These are phyloP conservation scores for Russula ochroleuca DNA, from an alignment of 768 basidiomycete genomes.

Conservation along the genomic window DNA sequence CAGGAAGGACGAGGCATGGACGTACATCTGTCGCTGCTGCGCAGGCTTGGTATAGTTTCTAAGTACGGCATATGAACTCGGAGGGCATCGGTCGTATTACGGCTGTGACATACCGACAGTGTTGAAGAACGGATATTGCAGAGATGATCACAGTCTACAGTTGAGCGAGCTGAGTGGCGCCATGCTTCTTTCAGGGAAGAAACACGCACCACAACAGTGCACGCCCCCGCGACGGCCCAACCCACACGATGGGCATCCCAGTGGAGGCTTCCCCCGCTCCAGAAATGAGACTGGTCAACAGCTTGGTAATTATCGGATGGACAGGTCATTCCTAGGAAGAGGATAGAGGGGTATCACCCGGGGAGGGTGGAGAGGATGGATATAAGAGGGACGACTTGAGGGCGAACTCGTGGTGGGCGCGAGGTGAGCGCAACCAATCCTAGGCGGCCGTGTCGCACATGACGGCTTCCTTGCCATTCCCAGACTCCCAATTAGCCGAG, in stretches of 20 bases:
- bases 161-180: too few relatives aligned
- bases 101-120: constrained; percentile 52
- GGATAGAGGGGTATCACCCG: neutral
- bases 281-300: constrained; percentile 61
- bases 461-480: too few relatives aligned
- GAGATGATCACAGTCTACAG: constrained; percentile 62
- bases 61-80: constrained; percentile 1
- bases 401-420: neutral
- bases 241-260: constrained; percentile 67
- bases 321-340: constrained; percentile 34
- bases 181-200: neutral
- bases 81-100: neutral
- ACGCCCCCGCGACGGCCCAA: constrained; percentile 67
- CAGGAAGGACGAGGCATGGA: neutral
- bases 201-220: constrained; percentile 49
- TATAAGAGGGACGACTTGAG: too few relatives aligned
- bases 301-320: constrained; percentile 47
- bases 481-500: too few relatives aligned
- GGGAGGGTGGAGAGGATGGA: too few relatives aligned
- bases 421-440: too few relatives aligned
- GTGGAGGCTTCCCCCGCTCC: constrained; percentile 48
- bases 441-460: too few relatives aligned
- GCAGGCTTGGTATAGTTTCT: constrained; percentile 67
- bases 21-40: constrained; percentile 78
- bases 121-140: constrained; percentile 48